Conservation (phyloP, 148 eudicot genomes). For the Salicornia ramosissima region DNA sequence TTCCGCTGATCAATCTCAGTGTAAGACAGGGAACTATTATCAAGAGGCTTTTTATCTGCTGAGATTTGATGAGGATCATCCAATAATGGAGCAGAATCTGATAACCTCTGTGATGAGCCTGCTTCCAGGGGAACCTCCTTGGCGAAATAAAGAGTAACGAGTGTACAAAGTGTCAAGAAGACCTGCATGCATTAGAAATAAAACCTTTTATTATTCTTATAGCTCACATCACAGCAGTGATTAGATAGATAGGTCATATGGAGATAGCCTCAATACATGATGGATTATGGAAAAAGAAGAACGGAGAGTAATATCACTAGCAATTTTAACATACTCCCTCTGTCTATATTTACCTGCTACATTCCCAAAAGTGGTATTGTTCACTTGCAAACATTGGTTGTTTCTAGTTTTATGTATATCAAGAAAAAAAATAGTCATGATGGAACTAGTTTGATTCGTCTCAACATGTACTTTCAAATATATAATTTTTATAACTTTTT, state of each 20-base stretch:
- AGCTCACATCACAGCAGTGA: not conserved
- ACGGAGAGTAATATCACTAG: not conserved
- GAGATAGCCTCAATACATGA: not conserved
- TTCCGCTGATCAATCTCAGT: conserved; percentile 24
- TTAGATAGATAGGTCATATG: not conserved
- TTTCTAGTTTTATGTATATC: no score
- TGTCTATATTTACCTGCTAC: no score
- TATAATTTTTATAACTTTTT: no score
- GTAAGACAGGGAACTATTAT: conserved; percentile 25
- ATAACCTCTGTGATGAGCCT: conserved; percentile 33
- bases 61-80: conserved; percentile 40
- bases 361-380: no score
- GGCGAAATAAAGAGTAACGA: conserved; percentile 87
- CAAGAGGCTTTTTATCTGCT: conserved; percentile 38
- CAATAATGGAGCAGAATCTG: conserved; percentile 83
- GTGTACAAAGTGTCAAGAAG: conserved; percentile 73
- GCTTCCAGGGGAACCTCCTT: conserved; percentile 72
- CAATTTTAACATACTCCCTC: no score
- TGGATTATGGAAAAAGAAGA: not conserved
- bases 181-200: conserved; percentile 37
- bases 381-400: no score
- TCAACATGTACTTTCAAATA: no score
- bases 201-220: conserved; percentile 6
- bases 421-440: no score
- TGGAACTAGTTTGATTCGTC: no score